Evolutionary conservation across 2,329 filamentous ascomycete species (phyloP).

Genomic region (Hysterium pulicare): DNA sequence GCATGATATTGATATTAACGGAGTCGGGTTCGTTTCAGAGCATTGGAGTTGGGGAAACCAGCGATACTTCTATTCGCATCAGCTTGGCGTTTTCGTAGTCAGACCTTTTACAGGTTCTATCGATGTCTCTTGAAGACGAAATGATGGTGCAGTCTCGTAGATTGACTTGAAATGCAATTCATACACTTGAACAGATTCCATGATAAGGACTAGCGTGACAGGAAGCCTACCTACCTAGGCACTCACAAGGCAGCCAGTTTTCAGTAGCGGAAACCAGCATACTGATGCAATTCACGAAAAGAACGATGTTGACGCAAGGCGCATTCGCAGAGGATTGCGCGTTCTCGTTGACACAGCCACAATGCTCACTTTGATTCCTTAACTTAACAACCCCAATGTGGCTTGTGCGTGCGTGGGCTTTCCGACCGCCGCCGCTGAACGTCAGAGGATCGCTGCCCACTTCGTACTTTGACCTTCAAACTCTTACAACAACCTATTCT

Average conservation of each 20-base stretch:
- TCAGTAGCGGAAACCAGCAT: too few species aligned
- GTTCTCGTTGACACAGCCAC: not conserved
- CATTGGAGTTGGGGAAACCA: not conserved
- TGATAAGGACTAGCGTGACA: too few species aligned
- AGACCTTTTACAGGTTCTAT: too few species aligned
- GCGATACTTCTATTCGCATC: not conserved
- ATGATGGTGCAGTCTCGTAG: too few species aligned
- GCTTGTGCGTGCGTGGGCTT: not conserved
- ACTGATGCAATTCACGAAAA: too few species aligned
- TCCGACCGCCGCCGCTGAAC: not conserved
- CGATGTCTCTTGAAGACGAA: too few species aligned
- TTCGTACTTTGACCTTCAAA: not conserved
- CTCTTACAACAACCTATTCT: not conserved
- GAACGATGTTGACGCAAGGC: too few species aligned
- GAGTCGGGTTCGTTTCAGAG: constrained; percentile 1
- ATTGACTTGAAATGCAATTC: too few species aligned
- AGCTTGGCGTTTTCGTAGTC: not conserved
- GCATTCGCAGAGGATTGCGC: not conserved
- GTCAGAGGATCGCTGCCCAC: not conserved
- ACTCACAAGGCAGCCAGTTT: too few species aligned
- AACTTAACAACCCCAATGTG: not conserved
- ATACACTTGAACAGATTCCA: too few species aligned
- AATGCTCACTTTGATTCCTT: not conserved
- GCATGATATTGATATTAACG: constrained; percentile 1
- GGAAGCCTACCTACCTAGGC: too few species aligned